A percentile compares a stretch with the other conserved stretches of the same genome.
Conservation (phyloP, 768 basidiomycete genomes). For the Boletus rex-veris region DNA sequence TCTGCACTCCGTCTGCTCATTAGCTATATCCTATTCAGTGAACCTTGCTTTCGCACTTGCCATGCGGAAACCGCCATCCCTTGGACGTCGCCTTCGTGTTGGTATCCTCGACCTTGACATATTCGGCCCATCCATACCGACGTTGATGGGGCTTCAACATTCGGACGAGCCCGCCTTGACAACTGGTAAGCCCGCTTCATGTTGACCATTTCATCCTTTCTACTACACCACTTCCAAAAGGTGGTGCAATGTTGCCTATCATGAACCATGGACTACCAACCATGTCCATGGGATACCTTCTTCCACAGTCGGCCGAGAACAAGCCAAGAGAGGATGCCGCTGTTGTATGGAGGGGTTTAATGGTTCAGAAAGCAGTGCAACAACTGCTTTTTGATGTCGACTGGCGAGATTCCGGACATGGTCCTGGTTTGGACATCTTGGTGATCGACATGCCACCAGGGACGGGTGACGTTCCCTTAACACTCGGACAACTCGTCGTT, state of each 20-base stretch:
- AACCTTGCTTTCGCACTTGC: conserved; percentile 80
- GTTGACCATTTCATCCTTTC: background rate
- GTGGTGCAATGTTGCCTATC: conserved; percentile 75
- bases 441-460: conserved; percentile 97
- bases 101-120: conserved; percentile 94
- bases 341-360: conserved; percentile 93
- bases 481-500: conserved; percentile 79
- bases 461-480: conserved; percentile 93
- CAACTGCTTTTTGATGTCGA: conserved; percentile 96
- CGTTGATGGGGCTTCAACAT: conserved; percentile 83
- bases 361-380: conserved; percentile 98
- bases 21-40: conserved; percentile 39
- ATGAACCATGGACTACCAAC: conserved; percentile 86
- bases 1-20: conserved; percentile 2
- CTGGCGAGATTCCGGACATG: conserved; percentile 50
- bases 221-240: conserved; percentile 34
- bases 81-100: conserved; percentile 52
- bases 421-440: conserved; percentile 69
- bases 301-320: conserved; percentile 52
- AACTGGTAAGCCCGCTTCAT: conserved; percentile 42
- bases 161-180: conserved; percentile 78
- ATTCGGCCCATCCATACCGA: conserved; percentile 92
- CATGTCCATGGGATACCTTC: conserved; percentile 97
- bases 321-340: conserved; percentile 65
- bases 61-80: conserved; percentile 34